Conservation (phyloP, 1,139 yeast genomes). For the Suhomyces bokatorum region DNA sequence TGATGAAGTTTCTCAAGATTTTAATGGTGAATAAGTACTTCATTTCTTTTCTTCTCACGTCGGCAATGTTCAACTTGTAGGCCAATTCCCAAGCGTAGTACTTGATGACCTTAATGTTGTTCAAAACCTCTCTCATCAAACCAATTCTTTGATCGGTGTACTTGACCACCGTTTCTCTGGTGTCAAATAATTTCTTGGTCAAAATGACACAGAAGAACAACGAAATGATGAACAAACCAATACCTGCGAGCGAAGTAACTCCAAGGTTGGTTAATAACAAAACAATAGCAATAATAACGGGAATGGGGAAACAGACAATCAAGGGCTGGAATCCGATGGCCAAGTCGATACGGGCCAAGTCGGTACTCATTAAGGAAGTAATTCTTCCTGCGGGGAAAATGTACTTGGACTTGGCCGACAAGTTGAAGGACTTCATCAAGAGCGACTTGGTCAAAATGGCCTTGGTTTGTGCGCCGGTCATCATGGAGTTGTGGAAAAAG, state of each 20-base stretch:
- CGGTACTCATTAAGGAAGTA: slow-evolving; percentile 48
- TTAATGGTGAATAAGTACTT: slow-evolving; percentile 43
- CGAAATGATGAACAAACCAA: slow-evolving; percentile 44
- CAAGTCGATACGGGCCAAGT: slow-evolving; percentile 47
- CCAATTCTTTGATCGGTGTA: slow-evolving; percentile 45
- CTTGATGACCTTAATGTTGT: slow-evolving; percentile 45
- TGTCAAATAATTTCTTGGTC: slow-evolving; percentile 36
- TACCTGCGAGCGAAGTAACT: slow-evolving; percentile 43
- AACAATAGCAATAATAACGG: slow-evolving; percentile 42
- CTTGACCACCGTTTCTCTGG: slow-evolving; percentile 42
- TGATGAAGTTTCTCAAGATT: slow-evolving; percentile 45
- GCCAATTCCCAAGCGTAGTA: slow-evolving; percentile 53
- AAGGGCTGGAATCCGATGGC: slow-evolving; percentile 51
- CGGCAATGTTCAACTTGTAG: slow-evolving; percentile 37
- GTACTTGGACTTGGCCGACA: slow-evolving; percentile 36
- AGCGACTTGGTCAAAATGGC: slow-evolving; percentile 43
- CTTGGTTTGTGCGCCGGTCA: slow-evolving; percentile 49
- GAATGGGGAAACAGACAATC: slow-evolving; percentile 46
- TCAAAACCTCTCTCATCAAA: slow-evolving; percentile 46
- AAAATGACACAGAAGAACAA: slow-evolving; percentile 39
- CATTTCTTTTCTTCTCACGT: slow-evolving; percentile 43
- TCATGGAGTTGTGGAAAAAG: slow-evolving; percentile 46
- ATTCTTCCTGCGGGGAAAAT: slow-evolving; percentile 42
- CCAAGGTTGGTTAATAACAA: slow-evolving; percentile 41
- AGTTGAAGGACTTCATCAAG: slow-evolving; percentile 40